phyloP scores from a whole-genome alignment of 2,329 filamentous ascomycete species.

The Fusarium zealandicum region DNA sequence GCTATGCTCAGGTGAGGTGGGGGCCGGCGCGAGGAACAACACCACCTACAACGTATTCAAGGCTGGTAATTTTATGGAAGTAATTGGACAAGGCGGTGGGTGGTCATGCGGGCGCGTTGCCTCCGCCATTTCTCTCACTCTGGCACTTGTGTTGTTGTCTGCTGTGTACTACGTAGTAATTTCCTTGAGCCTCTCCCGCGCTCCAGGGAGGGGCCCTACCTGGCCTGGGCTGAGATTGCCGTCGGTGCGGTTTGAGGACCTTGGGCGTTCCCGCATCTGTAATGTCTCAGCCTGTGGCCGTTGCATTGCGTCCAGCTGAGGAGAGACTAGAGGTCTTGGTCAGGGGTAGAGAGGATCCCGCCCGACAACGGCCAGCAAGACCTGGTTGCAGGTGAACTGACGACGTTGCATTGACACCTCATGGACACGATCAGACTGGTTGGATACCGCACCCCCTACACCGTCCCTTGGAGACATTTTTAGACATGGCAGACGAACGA shows the following conservation, averaged over 20 bases:
- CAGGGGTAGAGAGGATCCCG: slow-evolving; percentile 17
- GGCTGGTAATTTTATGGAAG: slow-evolving; percentile 32
- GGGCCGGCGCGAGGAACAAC: slow-evolving; percentile 18
- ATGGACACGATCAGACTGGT: slow-evolving; percentile 2
- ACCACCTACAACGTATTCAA: too few relatives aligned
- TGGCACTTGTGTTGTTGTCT: slow-evolving; percentile 12
- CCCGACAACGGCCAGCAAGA: slow-evolving; percentile 22
- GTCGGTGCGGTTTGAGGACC: slow-evolving; percentile 40
- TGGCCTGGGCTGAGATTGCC: slow-evolving; percentile 41
- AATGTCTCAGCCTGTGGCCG: slow-evolving; percentile 40
- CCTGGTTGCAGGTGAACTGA: slow-evolving; percentile 18
- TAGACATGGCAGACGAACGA: not conserved
- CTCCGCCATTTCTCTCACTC: slow-evolving; percentile 5
- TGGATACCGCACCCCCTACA: slow-evolving; percentile 12
- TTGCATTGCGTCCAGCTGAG: slow-evolving; percentile 35
- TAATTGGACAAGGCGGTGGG: slow-evolving; percentile 6
- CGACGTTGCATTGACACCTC: slow-evolving; percentile 16
- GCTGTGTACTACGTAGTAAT: slow-evolving; percentile 24
- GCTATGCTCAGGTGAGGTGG: slow-evolving; percentile 39
- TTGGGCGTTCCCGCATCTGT: slow-evolving; percentile 32
- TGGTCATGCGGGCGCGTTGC: slow-evolving; percentile 24
- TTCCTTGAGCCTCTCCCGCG: slow-evolving; percentile 30
- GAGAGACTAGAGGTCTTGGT: slow-evolving; percentile 7
- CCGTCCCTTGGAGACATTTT: slow-evolving; percentile 1
- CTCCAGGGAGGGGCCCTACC: slow-evolving; percentile 4